Evolutionary conservation across 345 rosid genomes (phyloP).

Genomic region (Abelmoschus esculentus): DNA sequence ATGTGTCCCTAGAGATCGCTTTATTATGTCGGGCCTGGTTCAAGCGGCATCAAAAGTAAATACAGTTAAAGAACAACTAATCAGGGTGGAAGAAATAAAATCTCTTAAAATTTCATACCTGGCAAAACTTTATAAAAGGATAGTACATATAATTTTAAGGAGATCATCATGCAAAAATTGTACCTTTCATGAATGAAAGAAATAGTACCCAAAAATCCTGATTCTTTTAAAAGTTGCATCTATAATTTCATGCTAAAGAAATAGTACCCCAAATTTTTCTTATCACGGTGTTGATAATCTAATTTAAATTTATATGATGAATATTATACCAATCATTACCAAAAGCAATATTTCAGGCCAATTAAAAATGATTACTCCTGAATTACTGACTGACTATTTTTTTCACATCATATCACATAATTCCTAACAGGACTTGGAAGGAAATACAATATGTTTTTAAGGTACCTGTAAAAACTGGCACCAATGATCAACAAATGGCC

Average conservation of each 20-base stretch:
- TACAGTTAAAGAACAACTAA: neutral
- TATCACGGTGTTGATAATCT: neutral
- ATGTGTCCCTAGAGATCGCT: constrained; percentile 93
- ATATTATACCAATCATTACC: neutral
- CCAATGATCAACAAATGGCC: constrained; percentile 94
- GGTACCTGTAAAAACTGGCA: constrained; percentile 93
- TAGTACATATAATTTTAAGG: neutral
- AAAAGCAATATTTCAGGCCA: too few relatives aligned
- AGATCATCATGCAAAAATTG: neutral
- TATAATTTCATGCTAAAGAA: neutral
- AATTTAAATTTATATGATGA: neutral
- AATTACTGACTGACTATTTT: neutral
- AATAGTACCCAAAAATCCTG: neutral
- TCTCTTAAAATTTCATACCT: neutral
- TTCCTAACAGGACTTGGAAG: neutral
- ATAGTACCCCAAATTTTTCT: too few relatives aligned
- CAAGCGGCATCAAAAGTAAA: constrained; percentile 13
- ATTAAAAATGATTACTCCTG: too few relatives aligned
- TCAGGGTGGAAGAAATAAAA: neutral
- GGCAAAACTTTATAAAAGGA: neutral
- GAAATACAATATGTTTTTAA: neutral
- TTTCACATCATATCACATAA: neutral
- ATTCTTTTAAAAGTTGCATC: neutral
- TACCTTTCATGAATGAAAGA: neutral
- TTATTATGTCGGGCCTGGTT: constrained; percentile 87